Evolutionary conservation across 1,139 yeast genomes (phyloP).

Genomic region (Diutina ranongensis): DNA sequence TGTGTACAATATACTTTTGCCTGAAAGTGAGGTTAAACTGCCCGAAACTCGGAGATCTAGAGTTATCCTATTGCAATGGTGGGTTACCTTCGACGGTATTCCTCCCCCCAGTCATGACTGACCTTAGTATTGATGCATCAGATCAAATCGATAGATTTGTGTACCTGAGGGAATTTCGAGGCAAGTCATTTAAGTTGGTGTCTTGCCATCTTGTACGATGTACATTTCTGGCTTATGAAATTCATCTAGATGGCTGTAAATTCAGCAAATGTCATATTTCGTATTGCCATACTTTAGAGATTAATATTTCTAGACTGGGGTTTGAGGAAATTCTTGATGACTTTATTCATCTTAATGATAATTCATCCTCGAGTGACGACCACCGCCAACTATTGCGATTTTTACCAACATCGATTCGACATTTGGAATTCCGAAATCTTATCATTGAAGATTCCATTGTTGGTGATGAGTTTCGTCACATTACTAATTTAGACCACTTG

Average conservation of each 20-base stretch:
- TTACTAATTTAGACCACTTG: not conserved
- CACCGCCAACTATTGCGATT: not conserved
- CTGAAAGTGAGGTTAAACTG: not conserved
- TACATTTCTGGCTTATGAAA: not conserved
- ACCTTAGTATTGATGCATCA: not conserved
- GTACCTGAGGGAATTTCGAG: not conserved
- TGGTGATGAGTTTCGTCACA: not conserved
- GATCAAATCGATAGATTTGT: not conserved
- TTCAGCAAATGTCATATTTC: not conserved
- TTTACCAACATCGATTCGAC: not conserved
- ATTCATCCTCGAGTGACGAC: not conserved
- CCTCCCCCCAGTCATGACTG: not conserved
- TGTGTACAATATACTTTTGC: slow-evolving; percentile 4
- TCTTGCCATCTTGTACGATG: not conserved
- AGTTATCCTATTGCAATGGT: not conserved
- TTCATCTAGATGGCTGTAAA: not conserved
- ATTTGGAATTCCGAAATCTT: not conserved
- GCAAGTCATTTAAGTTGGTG: not conserved
- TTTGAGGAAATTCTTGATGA: not conserved
- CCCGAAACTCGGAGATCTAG: not conserved
- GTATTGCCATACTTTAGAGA: not conserved
- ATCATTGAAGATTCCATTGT: not conserved
- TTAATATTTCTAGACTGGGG: not conserved
- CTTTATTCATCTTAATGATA: not conserved
- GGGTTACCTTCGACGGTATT: not conserved